Base-by-base conservation (phyloP, 2,329 filamentous ascomycete species). In the Berkeleyomyces basicola region DNA sequence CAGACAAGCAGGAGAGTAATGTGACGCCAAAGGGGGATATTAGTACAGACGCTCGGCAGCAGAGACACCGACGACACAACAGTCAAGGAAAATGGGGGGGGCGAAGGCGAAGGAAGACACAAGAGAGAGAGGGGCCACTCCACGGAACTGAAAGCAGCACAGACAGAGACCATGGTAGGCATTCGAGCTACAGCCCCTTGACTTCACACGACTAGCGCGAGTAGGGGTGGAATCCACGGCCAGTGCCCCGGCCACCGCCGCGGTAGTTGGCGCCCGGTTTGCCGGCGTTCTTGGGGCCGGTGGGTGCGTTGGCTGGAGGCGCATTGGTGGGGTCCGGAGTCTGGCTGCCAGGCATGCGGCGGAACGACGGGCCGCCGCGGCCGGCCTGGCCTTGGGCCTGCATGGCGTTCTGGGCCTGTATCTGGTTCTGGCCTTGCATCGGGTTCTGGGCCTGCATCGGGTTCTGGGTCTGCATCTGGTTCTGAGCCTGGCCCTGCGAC, bases 241-340 rank as follows among this genome's bases (percentile, higher is more conserved):
- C 51, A 55, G 10, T 14, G 31, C 51, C 51, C 65, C 89, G 79
- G 16, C 92, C 90, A 60, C 92, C 92, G 61, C 93, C 92, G 47
- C 92, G 86, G 73, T 96, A 97, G 74, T 96, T 96, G 1, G 89
- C 90, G 14, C 91, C 90, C 0, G 91, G 90, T 70, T 86, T 87
- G 36, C 91, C 91, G 0, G 91, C 90, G 70, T 97, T 99, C 79
- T 95, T 95, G 3, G 93, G 93, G 0, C 93, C 93, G 0, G 93
- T 99, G 0, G 93, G 93, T 4, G 93, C 83, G 66, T 81, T 82
- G 63, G 73, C 76, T 1, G 81, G 80, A 33, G 75, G 74, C 31
- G 74, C 74, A 65, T 82, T 79, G 33, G 73, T 70, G 0, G 78
- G 74, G 53, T 74, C 71, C 47, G 73, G 75, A 64, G 73, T 73